These are phyloP conservation scores for Cubamyces sp. DNA, from an alignment of 768 basidiomycete genomes.

Conservation along the genomic window DNA sequence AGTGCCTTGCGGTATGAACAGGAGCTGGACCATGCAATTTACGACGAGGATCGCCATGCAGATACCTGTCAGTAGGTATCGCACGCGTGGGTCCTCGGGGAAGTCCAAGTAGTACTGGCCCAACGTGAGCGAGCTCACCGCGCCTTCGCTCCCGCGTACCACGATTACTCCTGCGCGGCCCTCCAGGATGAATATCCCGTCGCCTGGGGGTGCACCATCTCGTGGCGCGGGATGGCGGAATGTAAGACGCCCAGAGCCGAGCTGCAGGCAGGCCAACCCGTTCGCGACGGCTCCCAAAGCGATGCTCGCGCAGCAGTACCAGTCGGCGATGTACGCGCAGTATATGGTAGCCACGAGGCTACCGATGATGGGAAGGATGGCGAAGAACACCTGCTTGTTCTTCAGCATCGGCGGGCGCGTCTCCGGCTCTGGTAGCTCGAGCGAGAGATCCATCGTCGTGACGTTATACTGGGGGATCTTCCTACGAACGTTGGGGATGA, in stretches of 20 bases:
- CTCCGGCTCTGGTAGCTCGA: not conserved
- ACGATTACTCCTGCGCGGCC: conserved; percentile 7
- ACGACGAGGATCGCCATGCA: conserved; percentile 12
- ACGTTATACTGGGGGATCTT: conserved; percentile 3
- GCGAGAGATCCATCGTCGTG: conserved; percentile 7
- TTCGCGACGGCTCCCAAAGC: conserved; percentile 17
- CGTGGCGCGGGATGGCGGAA: conserved; percentile 17
- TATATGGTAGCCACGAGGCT: conserved; percentile 12
- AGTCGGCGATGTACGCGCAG: conserved; percentile 18
- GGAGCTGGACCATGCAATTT: conserved; percentile 21
- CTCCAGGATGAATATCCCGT: conserved; percentile 10
- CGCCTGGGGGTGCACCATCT: conserved; percentile 16
- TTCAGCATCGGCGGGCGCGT: not conserved
- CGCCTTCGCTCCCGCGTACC: conserved; percentile 17
- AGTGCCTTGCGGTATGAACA: conserved; percentile 23
- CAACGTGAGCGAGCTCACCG: conserved; percentile 21
- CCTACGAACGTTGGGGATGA: not conserved
- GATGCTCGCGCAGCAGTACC: conserved; percentile 24
- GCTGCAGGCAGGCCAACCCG: conserved; percentile 17
- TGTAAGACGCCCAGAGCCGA: conserved; percentile 17
- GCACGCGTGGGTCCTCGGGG: not conserved
- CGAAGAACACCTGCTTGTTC: conserved; percentile 1
- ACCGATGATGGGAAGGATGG: conserved; percentile 8
- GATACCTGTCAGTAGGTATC: conserved; percentile 7
- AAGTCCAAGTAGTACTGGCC: conserved; percentile 8